Percentiles rank a stretch among this genome's conserved stretches.
Conservation (phyloP, 306 rosid species). For the Malus domestica region ASM211411v1 NC_041799.1:3155501-3156000, state of each 20-base stretch:
- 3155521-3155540: constrained; percentile 59
- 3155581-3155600: constrained; percentile 72
- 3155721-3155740: constrained; percentile 74
- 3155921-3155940: constrained; percentile 44
- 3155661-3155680: constrained; percentile 96
- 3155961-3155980: constrained; percentile 50
- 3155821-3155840: constrained; percentile 82
- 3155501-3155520: constrained; percentile 54
- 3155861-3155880: constrained; percentile 81
- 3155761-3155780: constrained; percentile 80
- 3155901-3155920: constrained; percentile 35
- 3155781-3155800: constrained; percentile 64
- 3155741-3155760: constrained; percentile 97
- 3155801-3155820: constrained; percentile 71
- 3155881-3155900: constrained; percentile 36
- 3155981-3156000: constrained; percentile 74
- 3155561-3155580: constrained; percentile 54
- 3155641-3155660: constrained; percentile 83
- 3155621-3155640: constrained; percentile 62
- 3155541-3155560: constrained; percentile 66
- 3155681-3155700: constrained; percentile 64
- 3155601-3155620: constrained; percentile 70
- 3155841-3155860: constrained; percentile 82
- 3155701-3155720: constrained; percentile 77
- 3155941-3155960: constrained; percentile 62